These are phyloP conservation scores for Hygrocybe coccinea DNA, from an alignment of 768 basidiomycete species.

Conservation along the genomic window DNA sequence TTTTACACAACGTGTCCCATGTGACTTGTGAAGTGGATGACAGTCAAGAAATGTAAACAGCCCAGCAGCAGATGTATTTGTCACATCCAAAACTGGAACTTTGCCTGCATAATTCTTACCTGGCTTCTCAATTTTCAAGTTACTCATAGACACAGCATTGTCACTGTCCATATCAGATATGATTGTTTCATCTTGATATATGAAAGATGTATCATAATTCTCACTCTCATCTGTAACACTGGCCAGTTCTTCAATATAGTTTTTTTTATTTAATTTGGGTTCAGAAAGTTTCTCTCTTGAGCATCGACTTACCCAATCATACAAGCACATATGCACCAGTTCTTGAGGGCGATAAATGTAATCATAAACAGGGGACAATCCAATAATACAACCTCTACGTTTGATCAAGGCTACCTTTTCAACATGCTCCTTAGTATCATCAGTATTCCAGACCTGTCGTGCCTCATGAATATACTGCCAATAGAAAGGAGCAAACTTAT, in stretches of 20 bases:
- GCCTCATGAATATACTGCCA: conserved; percentile 16
- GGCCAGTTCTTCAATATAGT: no score
- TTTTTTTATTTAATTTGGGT: background rate
- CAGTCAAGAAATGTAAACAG: conserved; percentile 12
- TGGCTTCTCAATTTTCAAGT: no score
- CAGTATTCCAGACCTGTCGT: conserved; percentile 7
- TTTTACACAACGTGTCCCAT: background rate
- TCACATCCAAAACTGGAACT: no score
- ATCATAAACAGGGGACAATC: conserved; percentile 20
- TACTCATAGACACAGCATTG: no score
- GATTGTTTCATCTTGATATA: conserved; percentile 20
- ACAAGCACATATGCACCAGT: conserved; percentile 20
- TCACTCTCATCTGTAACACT: background rate
- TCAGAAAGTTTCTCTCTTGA: conserved; percentile 10
- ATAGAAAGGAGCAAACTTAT: conserved; percentile 20
- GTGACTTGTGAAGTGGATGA: background rate
- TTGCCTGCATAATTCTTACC: no score
- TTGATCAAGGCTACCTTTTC: conserved; percentile 22
- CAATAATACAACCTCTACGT: conserved; percentile 11
- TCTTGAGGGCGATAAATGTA: conserved; percentile 23
- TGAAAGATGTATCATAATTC: background rate
- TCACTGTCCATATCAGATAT: no score
- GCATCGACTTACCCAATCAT: conserved; percentile 24
- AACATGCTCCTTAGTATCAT: conserved; percentile 1
- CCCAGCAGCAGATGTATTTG: conserved; percentile 24